Evolutionary conservation across 805 yeast species (phyloP), one percentile per base, ranked within the genome.

Genomic region (Tetrapisispora pingtungensis): DNA sequence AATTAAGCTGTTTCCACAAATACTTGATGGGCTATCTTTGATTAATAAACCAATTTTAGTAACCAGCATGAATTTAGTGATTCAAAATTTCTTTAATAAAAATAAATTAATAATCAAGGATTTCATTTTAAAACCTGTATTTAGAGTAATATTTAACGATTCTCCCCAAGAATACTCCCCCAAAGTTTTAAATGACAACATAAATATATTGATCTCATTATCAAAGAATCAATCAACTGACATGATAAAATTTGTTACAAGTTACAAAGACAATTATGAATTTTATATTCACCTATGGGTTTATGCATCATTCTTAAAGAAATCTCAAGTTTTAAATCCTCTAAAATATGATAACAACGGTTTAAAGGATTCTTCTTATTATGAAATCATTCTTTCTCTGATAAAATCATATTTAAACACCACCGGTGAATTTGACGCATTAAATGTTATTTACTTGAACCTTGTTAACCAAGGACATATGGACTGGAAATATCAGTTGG

Each of bases 171-270:
- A 74, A 1, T 70, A 72, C 0, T 43, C 66, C 7, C 82, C 76
- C 41, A 66, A 69, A 17, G 69, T 71, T 4, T 58, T 84, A 17
- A 81, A 83, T 52, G 80, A 82, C 57, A 67, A 70, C 4, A 66
- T 84, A 19, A 82, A 82, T 58, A 85, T 81, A 0, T 51, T 81
- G n/a, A 59, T 82, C 0, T 78, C 90, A 0, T 52, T 85, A 10
- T 64, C 81, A 0, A 77, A 77, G 52, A 71, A 70, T 37, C 50
- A 69, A 0, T 58, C 67, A 1, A 46, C 48, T 0, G 68, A 64
- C 3, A 54, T 76, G 14, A 45, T 72, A 8, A 48, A 49, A 15
- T 62, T 55, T 12, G 43, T 76, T 20, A 46, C 54, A 10, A 40
- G 31, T 2, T 50, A 49, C 18, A 22, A 46, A 13, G 54, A 51